Evolutionary conservation across 257 asterid genomes (phyloP).

Genomic region (Capsicum baccatum): DNA sequence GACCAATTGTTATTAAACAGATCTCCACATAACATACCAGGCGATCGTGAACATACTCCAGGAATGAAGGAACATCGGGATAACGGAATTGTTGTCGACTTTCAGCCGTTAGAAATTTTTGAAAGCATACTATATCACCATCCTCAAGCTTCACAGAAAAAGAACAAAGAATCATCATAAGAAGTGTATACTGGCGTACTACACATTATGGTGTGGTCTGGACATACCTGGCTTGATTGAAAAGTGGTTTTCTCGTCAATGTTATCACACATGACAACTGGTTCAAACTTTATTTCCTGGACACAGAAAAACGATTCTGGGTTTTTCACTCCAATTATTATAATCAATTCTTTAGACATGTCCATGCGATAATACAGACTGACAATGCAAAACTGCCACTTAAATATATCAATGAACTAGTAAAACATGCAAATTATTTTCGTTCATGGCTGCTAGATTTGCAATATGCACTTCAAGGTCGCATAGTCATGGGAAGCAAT

Average conservation of each 20-base stretch:
- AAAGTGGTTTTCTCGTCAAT: slow-evolving; percentile 76
- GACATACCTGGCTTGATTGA: slow-evolving; percentile 71
- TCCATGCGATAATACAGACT: neutral
- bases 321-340: neutral
- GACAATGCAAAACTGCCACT: slow-evolving; percentile 9
- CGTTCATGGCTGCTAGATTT: slow-evolving; percentile 5
- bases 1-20: neutral
- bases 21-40: slow-evolving; percentile 54
- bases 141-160: slow-evolving; percentile 71
- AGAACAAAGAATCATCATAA: neutral
- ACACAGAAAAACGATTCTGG: slow-evolving; percentile 14
- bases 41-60: slow-evolving; percentile 92
- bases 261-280: slow-evolving; percentile 91
- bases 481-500: slow-evolving; percentile 4
- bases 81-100: slow-evolving; percentile 64
- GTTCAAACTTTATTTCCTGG: slow-evolving; percentile 94
- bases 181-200: slow-evolving; percentile 10
- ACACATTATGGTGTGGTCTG: slow-evolving; percentile 18
- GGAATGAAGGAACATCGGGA: slow-evolving; percentile 79
- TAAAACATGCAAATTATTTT: neutral
- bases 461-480: neutral
- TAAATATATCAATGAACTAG: slow-evolving; percentile 6
- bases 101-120: slow-evolving; percentile 63
- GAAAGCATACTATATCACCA: slow-evolving; percentile 97
- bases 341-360: neutral